These are phyloP conservation scores for Edaphochlamys debaryana DNA, from an alignment of 139 green algal genomes.

Conservation along the genomic window DNA sequence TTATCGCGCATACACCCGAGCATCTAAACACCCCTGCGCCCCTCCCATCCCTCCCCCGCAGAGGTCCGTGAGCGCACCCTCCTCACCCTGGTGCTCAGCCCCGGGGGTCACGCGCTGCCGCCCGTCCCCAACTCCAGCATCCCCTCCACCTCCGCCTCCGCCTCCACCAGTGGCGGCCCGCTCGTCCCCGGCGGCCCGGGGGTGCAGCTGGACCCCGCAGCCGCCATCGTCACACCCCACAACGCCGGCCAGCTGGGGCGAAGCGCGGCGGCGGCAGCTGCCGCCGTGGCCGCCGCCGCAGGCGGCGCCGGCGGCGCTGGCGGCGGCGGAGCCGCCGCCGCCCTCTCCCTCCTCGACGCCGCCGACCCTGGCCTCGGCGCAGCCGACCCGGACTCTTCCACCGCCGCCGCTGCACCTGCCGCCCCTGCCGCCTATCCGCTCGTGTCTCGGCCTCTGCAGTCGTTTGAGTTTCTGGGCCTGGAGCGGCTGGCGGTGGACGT, in stretches of 20 bases:
- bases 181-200: background rate
- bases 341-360: background rate
- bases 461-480: constrained; percentile 60
- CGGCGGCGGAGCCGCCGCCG: background rate
- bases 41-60: too few species aligned
- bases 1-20: too few species aligned
- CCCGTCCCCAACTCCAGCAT: background rate
- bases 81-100: constrained; percentile 42
- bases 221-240: constrained; percentile 2
- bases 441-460: constrained; percentile 62
- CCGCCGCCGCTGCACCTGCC: background rate
- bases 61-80: constrained; percentile 13
- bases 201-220: background rate
- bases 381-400: background rate
- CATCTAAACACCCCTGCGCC: too few species aligned
- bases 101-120: constrained; percentile 6
- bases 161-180: background rate
- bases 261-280: background rate
- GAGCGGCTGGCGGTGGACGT: constrained; percentile 9
- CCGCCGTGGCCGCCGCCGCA: background rate
- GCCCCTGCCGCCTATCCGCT: background rate
- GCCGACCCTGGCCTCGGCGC: background rate
- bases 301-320: background rate
- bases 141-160: background rate
- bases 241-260: background rate